A percentile compares a stretch with the other conserved stretches of the same genome.
These are phyloP conservation scores for Dactylellina haptotyla DNA, from an alignment of 2,329 filamentous ascomycete species.

Conservation along the genomic window DNA sequence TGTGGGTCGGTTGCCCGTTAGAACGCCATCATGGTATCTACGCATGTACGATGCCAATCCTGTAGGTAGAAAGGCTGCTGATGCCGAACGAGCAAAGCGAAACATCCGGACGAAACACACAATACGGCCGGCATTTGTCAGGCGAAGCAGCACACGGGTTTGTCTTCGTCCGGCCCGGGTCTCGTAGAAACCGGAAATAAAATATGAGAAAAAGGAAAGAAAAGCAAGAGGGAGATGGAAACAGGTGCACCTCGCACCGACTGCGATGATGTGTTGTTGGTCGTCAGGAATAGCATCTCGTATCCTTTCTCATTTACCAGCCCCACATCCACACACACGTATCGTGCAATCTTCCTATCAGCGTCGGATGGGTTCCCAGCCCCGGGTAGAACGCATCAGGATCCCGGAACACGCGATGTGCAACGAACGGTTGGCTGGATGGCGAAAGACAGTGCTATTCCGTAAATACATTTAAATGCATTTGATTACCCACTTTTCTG, in stretches of 20 bases:
- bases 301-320: neutral
- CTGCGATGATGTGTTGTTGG: constrained; percentile 14
- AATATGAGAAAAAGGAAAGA: too few relatives aligned
- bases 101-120: too few relatives aligned
- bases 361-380: constrained; percentile 28
- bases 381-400: constrained; percentile 7
- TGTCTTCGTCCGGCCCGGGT: too few relatives aligned
- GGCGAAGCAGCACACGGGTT: too few relatives aligned
- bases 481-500: too few relatives aligned
- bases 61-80: neutral
- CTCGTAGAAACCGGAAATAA: too few relatives aligned
- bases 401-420: constrained; percentile 25
- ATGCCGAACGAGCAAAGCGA: too few relatives aligned
- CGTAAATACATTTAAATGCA: neutral
- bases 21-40: neutral
- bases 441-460: neutral
- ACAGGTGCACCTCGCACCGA: neutral
- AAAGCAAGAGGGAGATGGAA: too few relatives aligned
- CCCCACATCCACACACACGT: constrained; percentile 16
- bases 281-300: constrained; percentile 17
- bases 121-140: too few relatives aligned
- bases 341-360: constrained; percentile 23
- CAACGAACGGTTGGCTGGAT: constrained; percentile 2
- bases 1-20: too few relatives aligned
- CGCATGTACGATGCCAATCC: neutral